phyloP scores from a whole-genome alignment of 306 rosid genomes.

The Datisca glomerata region DNA sequence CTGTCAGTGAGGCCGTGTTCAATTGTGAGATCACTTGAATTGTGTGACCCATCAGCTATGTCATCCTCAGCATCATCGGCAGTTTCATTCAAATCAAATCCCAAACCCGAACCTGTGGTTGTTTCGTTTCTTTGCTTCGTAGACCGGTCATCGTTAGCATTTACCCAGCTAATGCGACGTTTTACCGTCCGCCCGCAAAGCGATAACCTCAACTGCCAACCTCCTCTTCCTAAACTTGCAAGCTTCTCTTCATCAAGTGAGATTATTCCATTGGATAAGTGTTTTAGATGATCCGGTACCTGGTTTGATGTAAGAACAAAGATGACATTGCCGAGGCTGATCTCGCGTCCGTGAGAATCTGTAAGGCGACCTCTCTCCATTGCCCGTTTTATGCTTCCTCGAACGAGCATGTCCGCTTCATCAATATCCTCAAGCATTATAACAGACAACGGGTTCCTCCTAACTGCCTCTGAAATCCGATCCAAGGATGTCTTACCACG shows the following conservation, averaged over 20 bases:
- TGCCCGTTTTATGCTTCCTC: slow-evolving; percentile 65
- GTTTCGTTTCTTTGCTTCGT: slow-evolving; percentile 51
- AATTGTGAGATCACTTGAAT: slow-evolving; percentile 84
- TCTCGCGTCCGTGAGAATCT: slow-evolving; percentile 87
- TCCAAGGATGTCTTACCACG: slow-evolving; percentile 86
- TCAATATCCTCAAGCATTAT: slow-evolving; percentile 79
- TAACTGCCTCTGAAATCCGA: slow-evolving; percentile 65
- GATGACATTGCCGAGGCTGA: slow-evolving; percentile 68
- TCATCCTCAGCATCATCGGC: slow-evolving; percentile 57
- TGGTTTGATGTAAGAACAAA: slow-evolving; percentile 74
- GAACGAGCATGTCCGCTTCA: slow-evolving; percentile 44
- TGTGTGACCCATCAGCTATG: slow-evolving; percentile 63
- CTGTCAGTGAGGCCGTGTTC: slow-evolving; percentile 33
- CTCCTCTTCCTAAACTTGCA: slow-evolving; percentile 29
- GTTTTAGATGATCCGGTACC: slow-evolving; percentile 60
- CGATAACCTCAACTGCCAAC: slow-evolving; percentile 72
- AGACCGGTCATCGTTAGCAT: slow-evolving; percentile 41
- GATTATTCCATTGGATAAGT: slow-evolving; percentile 34
- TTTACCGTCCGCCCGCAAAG: slow-evolving; percentile 39
- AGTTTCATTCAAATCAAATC: slow-evolving; percentile 80
- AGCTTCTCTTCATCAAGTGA: slow-evolving; percentile 48
- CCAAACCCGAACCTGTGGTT: slow-evolving; percentile 22
- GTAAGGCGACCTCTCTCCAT: slow-evolving; percentile 77
- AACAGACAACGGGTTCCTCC: slow-evolving; percentile 70
- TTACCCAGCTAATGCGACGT: slow-evolving; percentile 70